Conservation (phyloP, 225 moss, liverwort and hornwort species). For the Lunularia cruciata region DNA sequence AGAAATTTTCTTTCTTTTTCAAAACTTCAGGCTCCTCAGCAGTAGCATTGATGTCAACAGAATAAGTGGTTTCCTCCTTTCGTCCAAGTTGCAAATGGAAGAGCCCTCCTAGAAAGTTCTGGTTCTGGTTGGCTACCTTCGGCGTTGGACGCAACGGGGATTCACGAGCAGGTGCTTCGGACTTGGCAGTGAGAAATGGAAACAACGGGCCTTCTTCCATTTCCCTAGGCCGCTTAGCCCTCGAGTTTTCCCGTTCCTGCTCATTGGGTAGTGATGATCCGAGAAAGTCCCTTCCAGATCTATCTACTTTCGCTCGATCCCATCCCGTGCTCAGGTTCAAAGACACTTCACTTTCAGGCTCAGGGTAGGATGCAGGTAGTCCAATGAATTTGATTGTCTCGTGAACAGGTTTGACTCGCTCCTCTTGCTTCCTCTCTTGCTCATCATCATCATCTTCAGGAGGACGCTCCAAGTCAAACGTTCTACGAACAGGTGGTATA, state of each 20-base stretch:
- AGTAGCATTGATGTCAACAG: constrained; percentile 18
- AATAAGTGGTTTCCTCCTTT: constrained; percentile 23
- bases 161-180: constrained; percentile 35
- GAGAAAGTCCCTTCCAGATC: constrained; percentile 12
- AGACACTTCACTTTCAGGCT: constrained; percentile 33
- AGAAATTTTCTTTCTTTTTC: constrained; percentile 28
- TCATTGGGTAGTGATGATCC: background rate
- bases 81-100: constrained; percentile 49
- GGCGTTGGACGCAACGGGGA: constrained; percentile 46
- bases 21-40: constrained; percentile 19
- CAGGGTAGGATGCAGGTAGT: constrained; percentile 26
- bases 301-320: constrained; percentile 18
- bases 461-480: constrained; percentile 56
- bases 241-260: constrained; percentile 15
- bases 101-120: constrained; percentile 47
- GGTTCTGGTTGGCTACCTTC: constrained; percentile 28
- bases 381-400: constrained; percentile 29
- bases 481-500: constrained; percentile 35
- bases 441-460: constrained; percentile 60
- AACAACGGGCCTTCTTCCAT: constrained; percentile 33
- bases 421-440: constrained; percentile 27
- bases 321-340: constrained; percentile 36
- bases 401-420: constrained; percentile 16
- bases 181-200: constrained; percentile 33
- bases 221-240: constrained; percentile 31